Conservation (phyloP, 1,284 basidiomycete species). For the Earliella scabrosa region DNA sequence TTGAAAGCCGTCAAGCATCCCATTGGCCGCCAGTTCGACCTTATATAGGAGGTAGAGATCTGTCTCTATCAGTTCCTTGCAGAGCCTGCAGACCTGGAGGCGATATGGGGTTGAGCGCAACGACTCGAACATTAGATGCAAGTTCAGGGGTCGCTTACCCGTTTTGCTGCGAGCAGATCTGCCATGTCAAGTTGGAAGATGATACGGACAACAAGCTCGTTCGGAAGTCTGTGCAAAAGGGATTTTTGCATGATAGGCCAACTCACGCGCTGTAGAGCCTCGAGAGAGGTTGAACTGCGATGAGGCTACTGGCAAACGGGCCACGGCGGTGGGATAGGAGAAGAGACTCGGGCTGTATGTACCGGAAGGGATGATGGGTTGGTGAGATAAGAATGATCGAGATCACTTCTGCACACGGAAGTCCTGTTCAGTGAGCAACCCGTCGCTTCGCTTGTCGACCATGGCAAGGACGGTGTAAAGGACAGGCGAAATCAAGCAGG, state of each 20-base stretch:
- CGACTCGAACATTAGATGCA: not conserved
- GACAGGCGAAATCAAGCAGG: too few relatives aligned
- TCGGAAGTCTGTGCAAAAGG: not conserved
- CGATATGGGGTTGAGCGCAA: not conserved
- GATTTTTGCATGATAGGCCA: not conserved
- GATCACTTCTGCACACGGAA: too few relatives aligned
- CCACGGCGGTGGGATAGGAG: too few relatives aligned
- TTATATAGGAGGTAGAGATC: constrained; percentile 50
- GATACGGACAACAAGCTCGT: not conserved
- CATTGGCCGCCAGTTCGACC: constrained; percentile 53
- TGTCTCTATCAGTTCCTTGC: constrained; percentile 42
- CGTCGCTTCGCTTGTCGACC: too few relatives aligned
- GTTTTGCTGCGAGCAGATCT: not conserved
- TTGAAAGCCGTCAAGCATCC: constrained; percentile 47
- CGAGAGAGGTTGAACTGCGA: too few relatives aligned
- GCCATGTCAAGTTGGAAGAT: not conserved
- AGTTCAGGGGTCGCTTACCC: not conserved
- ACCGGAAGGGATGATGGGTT: too few relatives aligned
- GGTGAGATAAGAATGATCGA: too few relatives aligned
- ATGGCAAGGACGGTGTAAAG: too few relatives aligned
- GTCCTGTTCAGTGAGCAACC: too few relatives aligned
- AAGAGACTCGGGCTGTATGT: too few relatives aligned
- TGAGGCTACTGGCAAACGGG: too few relatives aligned
- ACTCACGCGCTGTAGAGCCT: too few relatives aligned
- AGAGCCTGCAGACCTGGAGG: constrained; percentile 47